These are phyloP conservation scores for Phytophthora podocarpi DNA, from an alignment of 352 stramenopile species.

Conservation along the genomic window DNA sequence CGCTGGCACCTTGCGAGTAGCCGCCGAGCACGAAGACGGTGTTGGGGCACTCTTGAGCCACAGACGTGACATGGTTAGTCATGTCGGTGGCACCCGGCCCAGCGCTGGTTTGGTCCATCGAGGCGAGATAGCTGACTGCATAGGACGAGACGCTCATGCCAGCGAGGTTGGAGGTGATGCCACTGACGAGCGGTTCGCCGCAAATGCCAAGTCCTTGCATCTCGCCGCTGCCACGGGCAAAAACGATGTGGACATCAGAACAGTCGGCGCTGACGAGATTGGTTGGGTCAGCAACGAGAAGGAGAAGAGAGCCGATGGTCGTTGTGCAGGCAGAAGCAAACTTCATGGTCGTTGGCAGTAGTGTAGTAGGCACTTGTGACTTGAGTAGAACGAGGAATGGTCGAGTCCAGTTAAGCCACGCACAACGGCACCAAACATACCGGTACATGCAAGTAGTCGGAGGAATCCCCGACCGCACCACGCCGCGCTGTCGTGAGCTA, in stretches of 20 bases:
- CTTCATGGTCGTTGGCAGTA: conserved; percentile 18
- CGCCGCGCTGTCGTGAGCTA: background rate
- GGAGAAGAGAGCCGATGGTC: conserved; percentile 4
- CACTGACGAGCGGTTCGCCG: conserved; percentile 35
- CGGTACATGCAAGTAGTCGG: background rate
- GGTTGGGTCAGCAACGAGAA: background rate
- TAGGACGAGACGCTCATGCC: conserved; percentile 46
- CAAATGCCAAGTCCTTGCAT: conserved; percentile 34
- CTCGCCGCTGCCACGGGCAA: conserved; percentile 39
- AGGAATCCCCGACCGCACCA: no score
- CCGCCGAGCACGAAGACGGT: conserved; percentile 37
- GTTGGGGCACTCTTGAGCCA: conserved; percentile 35
- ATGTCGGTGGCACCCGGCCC: conserved; percentile 39
- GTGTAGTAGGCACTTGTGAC: background rate
- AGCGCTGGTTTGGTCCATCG: conserved; percentile 29
- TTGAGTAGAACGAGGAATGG: conserved; percentile 15
- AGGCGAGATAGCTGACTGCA: conserved; percentile 36
- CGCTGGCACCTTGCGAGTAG: conserved; percentile 42
- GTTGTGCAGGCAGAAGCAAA: conserved; percentile 5
- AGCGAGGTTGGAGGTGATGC: conserved; percentile 29
- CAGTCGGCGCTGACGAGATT: conserved; percentile 19
- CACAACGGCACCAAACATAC: background rate
- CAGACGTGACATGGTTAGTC: conserved; percentile 35
- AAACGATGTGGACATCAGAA: conserved; percentile 39
- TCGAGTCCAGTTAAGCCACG: background rate